These are phyloP conservation scores for Parascedosporium putredinis DNA, from an alignment of 2,329 filamentous ascomycete species.

Conservation along the genomic window DNA sequence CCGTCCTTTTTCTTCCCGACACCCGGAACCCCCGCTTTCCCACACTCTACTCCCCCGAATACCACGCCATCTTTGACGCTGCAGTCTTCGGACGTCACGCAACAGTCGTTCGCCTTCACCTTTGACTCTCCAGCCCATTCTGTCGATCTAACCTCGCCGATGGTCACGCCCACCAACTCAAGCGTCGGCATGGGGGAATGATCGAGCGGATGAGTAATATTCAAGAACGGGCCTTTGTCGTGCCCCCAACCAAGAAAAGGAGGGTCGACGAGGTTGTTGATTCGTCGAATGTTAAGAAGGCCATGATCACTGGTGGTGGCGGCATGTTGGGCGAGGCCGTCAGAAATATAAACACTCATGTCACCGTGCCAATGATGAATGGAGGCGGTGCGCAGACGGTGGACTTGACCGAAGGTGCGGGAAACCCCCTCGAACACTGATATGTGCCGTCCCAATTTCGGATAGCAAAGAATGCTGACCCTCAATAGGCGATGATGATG, in stretches of 20 bases:
- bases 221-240: conserved; percentile 45
- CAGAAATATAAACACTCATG: conserved; percentile 37
- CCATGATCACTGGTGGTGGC: conserved; percentile 36
- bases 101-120: conserved; percentile 1
- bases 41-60: background rate
- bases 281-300: conserved; percentile 28
- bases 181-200: conserved; percentile 44
- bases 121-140: conserved; percentile 4
- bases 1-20: background rate
- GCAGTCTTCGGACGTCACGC: background rate
- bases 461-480: background rate
- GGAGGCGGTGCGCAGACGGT: conserved; percentile 32
- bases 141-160: conserved; percentile 11
- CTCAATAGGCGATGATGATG: conserved; percentile 43
- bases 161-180: conserved; percentile 11
- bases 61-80: background rate
- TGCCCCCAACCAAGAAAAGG: conserved; percentile 54
- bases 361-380: conserved; percentile 15
- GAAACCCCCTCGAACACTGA: no score
- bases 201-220: conserved; percentile 71
- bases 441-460: no score
- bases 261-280: conserved; percentile 36
- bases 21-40: background rate
- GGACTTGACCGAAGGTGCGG: conserved; percentile 46
- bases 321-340: conserved; percentile 57